phyloP scores from a whole-genome alignment of 306 rosid genomes.

The Geum urbanum region DNA sequence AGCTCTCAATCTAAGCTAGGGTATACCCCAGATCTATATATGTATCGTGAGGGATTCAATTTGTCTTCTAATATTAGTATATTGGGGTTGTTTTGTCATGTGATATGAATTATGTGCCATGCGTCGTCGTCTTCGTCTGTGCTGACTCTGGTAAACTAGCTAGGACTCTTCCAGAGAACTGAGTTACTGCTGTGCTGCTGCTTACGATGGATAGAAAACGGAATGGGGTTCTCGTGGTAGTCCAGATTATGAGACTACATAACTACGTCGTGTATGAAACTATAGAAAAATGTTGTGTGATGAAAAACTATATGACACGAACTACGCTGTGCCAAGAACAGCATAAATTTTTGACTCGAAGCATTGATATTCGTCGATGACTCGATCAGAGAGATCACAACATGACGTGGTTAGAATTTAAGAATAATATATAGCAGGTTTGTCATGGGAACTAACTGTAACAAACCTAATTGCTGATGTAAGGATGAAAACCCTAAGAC shows the following conservation, averaged over 20 bases:
- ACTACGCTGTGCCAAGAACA: too few species aligned
- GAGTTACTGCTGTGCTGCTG: background rate
- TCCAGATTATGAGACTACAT: background rate
- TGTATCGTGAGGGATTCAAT: background rate
- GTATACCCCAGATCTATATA: slow-evolving; percentile 10
- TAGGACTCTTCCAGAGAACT: background rate
- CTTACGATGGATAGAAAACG: background rate
- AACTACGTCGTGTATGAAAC: background rate
- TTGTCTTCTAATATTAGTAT: background rate
- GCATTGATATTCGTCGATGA: too few species aligned
- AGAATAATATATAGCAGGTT: too few species aligned
- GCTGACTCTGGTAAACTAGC: background rate
- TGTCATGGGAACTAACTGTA: too few species aligned
- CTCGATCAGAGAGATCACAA: too few species aligned
- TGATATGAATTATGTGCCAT: background rate
- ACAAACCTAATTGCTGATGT: too few species aligned
- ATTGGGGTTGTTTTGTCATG: background rate
- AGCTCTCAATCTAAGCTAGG: slow-evolving; percentile 8
- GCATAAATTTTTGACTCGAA: too few species aligned
- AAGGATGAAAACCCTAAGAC: too few species aligned
- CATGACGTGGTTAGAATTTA: too few species aligned
- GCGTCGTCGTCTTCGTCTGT: background rate
- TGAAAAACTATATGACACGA: too few species aligned
- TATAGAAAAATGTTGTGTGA: background rate
- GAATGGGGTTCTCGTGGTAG: background rate